Evolutionary conservation across 1,284 basidiomycete species (phyloP), one percentile per base, ranked within the genome.

Genomic region (Cutaneotrichosporon curvatum): DNA sequence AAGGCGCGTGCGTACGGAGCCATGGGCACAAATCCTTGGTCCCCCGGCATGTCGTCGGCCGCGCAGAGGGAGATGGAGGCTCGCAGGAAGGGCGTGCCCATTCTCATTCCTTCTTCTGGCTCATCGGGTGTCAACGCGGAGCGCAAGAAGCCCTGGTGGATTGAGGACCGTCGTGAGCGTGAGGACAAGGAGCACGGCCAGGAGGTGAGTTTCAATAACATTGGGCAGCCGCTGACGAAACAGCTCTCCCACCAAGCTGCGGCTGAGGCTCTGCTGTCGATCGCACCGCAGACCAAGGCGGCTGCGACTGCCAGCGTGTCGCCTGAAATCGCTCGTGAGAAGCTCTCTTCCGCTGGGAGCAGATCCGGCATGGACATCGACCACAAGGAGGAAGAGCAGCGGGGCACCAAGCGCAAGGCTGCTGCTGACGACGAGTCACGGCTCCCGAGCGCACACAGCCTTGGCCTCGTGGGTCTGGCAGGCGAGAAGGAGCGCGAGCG

Each of bases 171-270:
- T 10, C 51, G 50, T 14, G 50, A 50, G 16, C 43, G 45, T 10
- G 50, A 52, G 12, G 51, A 53, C 43, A 48, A 48, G 21, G 51
- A 53, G 23, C 53, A 49, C 11, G 50, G 47, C 2, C 46, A 45
- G 28, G 53, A 51, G 30, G 53, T 55, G 25, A 37, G 53, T 41
- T 28, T 4, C 14, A n/a, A n/a, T n/a, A n/a, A n/a, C n/a, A n/a
- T n/a, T n/a, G n/a, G 14, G 2, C 1, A 30, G 3, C 28, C 30
- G 11, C 3, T 18, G 2, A 9, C 11, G 10, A 22, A 19, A 4
- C 23, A 69, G 64, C 58, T 64, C 21, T 68, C 66, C 7, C 68
- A 71, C 43, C 70, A 72, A 53, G 61, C 69, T 16, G 70, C 70
- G 8, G 70, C 70, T 1, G 70, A 72, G 48, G 63, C 70, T 2